Base-by-base conservation (phyloP, 768 basidiomycete genomes). In the Pisolithus sp. region DNA sequence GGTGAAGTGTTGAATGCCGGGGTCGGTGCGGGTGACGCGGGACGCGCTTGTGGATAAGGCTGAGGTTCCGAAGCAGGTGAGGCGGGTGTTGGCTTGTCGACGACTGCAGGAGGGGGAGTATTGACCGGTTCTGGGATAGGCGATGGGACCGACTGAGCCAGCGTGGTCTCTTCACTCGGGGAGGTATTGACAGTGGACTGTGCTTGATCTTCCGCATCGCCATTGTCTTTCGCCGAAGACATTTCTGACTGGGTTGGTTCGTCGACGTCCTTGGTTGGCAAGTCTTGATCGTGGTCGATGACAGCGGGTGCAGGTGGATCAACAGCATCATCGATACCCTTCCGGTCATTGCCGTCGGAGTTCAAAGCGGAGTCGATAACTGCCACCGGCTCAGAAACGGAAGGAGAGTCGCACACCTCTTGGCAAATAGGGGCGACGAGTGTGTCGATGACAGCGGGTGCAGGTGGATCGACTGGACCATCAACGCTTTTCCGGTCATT, bases 151-250 rank as follows among this genome's bases (percentile, higher is more conserved):
- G 65, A 49, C 12, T 71, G 65, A 9, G 68, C 68, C 18, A 82
- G 69, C 10, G 72, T 62, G 9, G 78, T 72, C 41, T 82, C 66
- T 21, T 71, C 78, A 21, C 71, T 65, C 31, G 42, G 37, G 42
- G 42, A 45, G 50, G 30, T 13, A 45, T 52, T 34, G 45, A 38
- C 41, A 20, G 15, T 45, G 12, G 43, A 45, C 30, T 45, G 24
- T 26, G 41, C 49, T 10, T 59, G 66, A 7, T 72, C 72, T 37
- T 47, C 47, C n/a, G 69, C 70, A 40, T 74, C 72, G 40, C 73
- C 72, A 36, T 77, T 73, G 53, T 80, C 81, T 57, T 84, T 84
- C 34, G 82, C 68, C 46, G 84, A 70, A 70, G 83, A 85, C 2
- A 81, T 34, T 34, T 34, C 34, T 34, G 34, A 15, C 13, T 4